Evolutionary conservation across 805 yeast genomes (phyloP).

Genomic region (Yarrowia hollandica): DNA sequence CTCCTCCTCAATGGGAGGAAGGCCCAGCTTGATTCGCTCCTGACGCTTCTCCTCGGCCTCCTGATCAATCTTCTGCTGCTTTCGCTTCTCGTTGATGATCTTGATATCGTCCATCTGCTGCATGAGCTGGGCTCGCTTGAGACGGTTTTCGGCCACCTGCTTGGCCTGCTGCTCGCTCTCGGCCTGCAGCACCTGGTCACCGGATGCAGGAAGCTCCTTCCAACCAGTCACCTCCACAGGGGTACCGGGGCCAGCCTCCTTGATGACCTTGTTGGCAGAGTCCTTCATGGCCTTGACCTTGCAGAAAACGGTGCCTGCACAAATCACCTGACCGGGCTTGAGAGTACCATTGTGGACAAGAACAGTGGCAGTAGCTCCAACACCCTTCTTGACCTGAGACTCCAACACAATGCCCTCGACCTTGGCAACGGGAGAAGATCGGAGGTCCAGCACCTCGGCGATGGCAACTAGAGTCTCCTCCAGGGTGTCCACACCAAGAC

Average conservation of each 20-base stretch:
- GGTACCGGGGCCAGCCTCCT: slow-evolving; percentile 76
- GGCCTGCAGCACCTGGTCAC: slow-evolving; percentile 79
- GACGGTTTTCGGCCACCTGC: slow-evolving; percentile 66
- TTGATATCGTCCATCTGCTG: slow-evolving; percentile 67
- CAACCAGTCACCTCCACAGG: slow-evolving; percentile 94
- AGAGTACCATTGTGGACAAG: slow-evolving; percentile 78
- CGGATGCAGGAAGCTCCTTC: slow-evolving; percentile 90
- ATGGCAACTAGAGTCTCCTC: slow-evolving; percentile 86
- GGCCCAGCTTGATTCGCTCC: slow-evolving; percentile 62
- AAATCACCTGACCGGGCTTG: slow-evolving; percentile 66
- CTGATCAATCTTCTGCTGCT: slow-evolving; percentile 50
- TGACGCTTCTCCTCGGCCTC: slow-evolving; percentile 55
- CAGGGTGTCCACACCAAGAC: slow-evolving; percentile 82
- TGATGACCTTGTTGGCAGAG: slow-evolving; percentile 64
- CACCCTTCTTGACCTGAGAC: slow-evolving; percentile 74
- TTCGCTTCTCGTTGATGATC: slow-evolving; percentile 65
- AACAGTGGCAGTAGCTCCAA: slow-evolving; percentile 85
- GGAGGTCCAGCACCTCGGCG: slow-evolving; percentile 78
- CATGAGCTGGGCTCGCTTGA: slow-evolving; percentile 52
- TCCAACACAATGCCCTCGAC: slow-evolving; percentile 90
- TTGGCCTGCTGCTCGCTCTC: slow-evolving; percentile 72
- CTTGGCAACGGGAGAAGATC: slow-evolving; percentile 50
- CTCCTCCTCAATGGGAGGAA: slow-evolving; percentile 51
- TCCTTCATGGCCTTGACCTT: slow-evolving; percentile 76
- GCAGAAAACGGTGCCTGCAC: slow-evolving; percentile 86